Evolutionary conservation across 2,329 filamentous ascomycete genomes (phyloP).

Genomic region (Colletotrichum orbiculare): DNA sequence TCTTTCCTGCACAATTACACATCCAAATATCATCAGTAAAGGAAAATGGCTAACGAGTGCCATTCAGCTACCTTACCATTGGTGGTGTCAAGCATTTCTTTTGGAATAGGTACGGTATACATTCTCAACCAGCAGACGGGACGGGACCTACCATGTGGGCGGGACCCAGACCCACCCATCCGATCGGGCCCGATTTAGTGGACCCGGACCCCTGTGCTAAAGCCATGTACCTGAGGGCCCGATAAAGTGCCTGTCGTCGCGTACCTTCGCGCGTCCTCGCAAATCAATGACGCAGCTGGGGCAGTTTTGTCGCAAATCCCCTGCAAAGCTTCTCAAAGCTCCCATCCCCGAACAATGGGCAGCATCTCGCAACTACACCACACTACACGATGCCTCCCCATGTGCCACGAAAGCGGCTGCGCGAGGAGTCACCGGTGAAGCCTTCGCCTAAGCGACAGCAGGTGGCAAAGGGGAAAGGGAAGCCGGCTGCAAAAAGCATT

Average conservation of each 20-base stretch:
- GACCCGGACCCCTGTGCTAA: slow-evolving; percentile 4
- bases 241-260: slow-evolving; percentile 15
- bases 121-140: no score
- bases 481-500: slow-evolving; percentile 25
- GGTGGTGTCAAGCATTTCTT: background rate
- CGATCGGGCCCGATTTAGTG: slow-evolving; percentile 28
- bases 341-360: slow-evolving; percentile 9
- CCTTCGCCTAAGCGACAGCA: slow-evolving; percentile 38
- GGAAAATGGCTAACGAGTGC: no score
- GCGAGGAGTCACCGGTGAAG: slow-evolving; percentile 46
- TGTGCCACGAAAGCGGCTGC: slow-evolving; percentile 74
- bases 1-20: no score
- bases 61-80: background rate
- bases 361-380: slow-evolving; percentile 1
- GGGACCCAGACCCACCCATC: slow-evolving; percentile 11
- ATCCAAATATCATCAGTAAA: no score
- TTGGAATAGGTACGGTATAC: no score
- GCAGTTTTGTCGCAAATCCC: slow-evolving; percentile 13
- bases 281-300: slow-evolving; percentile 42
- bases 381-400: slow-evolving; percentile 70
- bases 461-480: slow-evolving; percentile 23
- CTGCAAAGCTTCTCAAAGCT: slow-evolving; percentile 28
- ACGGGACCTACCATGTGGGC: no score
- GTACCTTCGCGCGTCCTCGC: slow-evolving; percentile 42
- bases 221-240: no score